Evolutionary conservation across 352 stramenopile genomes (phyloP), one percentile per base, ranked within the genome.

Genomic region (Phytophthora cryptogea): DNA sequence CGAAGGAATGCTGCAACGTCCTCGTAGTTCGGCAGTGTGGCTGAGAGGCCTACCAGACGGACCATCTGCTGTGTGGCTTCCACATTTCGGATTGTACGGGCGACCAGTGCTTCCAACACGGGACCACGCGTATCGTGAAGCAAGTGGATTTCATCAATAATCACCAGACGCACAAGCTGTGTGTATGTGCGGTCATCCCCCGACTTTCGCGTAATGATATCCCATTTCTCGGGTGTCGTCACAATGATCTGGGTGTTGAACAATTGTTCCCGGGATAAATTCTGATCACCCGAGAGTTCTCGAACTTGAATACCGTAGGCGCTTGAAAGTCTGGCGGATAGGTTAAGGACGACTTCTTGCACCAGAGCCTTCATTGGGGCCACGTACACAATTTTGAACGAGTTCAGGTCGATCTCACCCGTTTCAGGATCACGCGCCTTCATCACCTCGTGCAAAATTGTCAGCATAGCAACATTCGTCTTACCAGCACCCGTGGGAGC

Each of bases 321-420:
- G 17, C 75, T 84, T 20, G 74, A 88, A n/a, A 99, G 68, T 40
- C 97, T 85, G 32, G 97, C 89, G 14, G 83, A 92, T 53, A 99
- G 97, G 60, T 99, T 99, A 20, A 98, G 86, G 36, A 99, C 97
- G 31, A 99, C 92, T 88, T 99, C 98, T 81, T 99, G 97, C 5
- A 99, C 98, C 13, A 99, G 79, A 37, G 98, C 98, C 74, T 99
- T 99, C 98, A 99, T 99, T 4, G 98, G 98, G 20, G 98, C 98
- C 33, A 99, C 96, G 56, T 99, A 99, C 31, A 99, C 97, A 67
- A 99, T 99, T 80, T 99, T 99, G 74, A 99, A 99, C 14, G 90
- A 88, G 35, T 96, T 90, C 16, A 98, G 54, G 72, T 99, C 96
- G 59, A 99, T 95, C 13, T 84, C 75, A 5, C 94, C 88, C 16